phyloP scores from a whole-genome alignment of 2,329 filamentous ascomycete species.

The Capronia americana region DNA sequence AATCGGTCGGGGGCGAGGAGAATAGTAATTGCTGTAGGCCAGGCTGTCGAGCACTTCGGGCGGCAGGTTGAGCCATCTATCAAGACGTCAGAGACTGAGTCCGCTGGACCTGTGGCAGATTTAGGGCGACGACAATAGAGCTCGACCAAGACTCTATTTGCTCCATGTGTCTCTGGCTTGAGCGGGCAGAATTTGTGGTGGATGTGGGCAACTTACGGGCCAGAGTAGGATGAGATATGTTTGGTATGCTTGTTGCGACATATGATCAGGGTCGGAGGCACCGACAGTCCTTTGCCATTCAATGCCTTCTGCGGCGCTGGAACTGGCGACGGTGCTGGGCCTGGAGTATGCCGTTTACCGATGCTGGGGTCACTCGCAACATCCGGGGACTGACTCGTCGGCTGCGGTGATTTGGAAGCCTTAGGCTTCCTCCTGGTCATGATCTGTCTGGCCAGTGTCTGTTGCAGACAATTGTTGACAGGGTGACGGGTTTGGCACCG shows the following conservation, averaged over 20 bases:
- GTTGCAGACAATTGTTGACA: background rate
- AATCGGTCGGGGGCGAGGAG: conserved; percentile 75
- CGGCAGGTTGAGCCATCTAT: conserved; percentile 74
- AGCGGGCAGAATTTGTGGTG: background rate
- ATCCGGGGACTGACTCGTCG: conserved; percentile 8
- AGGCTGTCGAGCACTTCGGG: conserved; percentile 79
- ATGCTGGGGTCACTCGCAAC: conserved; percentile 2
- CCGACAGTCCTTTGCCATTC: conserved; percentile 26
- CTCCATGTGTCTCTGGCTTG: background rate
- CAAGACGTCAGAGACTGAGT: background rate
- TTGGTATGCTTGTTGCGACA: conserved; percentile 82
- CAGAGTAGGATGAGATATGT: conserved; percentile 83
- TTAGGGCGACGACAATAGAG: background rate
- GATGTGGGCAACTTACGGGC: conserved; percentile 53
- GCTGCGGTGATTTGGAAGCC: conserved; percentile 11
- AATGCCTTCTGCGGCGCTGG: background rate
- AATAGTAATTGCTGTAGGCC: conserved; percentile 79
- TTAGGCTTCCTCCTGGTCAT: conserved; percentile 35
- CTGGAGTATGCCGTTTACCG: conserved; percentile 6
- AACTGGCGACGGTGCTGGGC: background rate
- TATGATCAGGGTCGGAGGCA: conserved; percentile 62
- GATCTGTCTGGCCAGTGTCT: conserved; percentile 14
- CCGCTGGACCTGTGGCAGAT: background rate
- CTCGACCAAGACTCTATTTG: background rate
- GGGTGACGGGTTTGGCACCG: background rate